Conservation (phyloP, 208 protist genomes). For the Acanthamoeba rhysodes region DNA sequence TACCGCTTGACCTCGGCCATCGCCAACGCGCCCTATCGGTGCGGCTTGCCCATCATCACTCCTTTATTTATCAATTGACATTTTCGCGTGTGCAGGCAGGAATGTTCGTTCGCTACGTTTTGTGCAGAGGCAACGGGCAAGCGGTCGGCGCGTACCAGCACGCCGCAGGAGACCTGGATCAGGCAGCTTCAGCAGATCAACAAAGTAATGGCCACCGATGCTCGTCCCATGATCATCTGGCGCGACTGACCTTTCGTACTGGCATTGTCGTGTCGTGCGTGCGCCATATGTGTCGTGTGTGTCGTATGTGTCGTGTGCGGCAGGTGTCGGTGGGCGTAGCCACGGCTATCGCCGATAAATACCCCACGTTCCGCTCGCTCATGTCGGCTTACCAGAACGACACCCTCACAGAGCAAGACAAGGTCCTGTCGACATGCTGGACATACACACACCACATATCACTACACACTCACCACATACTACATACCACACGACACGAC, state of each 20-base stretch:
- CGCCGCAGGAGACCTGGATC: constrained; percentile 37
- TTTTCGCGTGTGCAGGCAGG: background rate
- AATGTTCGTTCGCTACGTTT: constrained; percentile 68
- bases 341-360: background rate
- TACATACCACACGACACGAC: too few relatives aligned
- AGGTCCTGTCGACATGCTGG: background rate
- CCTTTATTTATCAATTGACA: background rate
- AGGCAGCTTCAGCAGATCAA: constrained; percentile 64
- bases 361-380: constrained; percentile 45
- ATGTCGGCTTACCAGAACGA: constrained; percentile 36
- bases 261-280: background rate
- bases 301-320: too few relatives aligned
- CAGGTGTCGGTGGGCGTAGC: constrained; percentile 44
- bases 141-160: background rate
- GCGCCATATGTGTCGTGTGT: too few relatives aligned
- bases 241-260: too few relatives aligned
- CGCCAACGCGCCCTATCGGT: constrained; percentile 61
- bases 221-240: background rate
- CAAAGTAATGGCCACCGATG: background rate
- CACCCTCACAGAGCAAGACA: background rate
- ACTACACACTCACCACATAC: too few relatives aligned
- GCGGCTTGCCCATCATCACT: background rate
- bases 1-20: constrained; percentile 57
- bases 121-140: constrained; percentile 69
- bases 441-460: too few relatives aligned